A percentile compares a stretch with the other conserved stretches of the same genome.
Evolutionary conservation across 192 early-diverging fungal genomes (phyloP).

Genomic region (Pilobolus umbonatus): DNA sequence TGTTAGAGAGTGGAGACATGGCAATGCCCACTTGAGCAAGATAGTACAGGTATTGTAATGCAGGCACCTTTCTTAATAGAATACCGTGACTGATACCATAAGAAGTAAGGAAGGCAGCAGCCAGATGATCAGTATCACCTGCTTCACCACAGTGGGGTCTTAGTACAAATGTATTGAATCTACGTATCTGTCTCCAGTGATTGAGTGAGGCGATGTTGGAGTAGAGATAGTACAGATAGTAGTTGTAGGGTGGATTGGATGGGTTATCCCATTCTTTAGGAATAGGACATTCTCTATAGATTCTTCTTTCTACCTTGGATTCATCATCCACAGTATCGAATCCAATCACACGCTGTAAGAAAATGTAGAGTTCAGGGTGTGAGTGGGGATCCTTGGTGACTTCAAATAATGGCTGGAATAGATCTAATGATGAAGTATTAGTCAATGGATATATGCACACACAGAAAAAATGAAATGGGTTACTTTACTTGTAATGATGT

Average conservation of each 20-base stretch:
- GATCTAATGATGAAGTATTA: slow-evolving; percentile 47
- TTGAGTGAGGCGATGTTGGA: slow-evolving; percentile 84
- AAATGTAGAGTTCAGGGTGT: slow-evolving; percentile 89
- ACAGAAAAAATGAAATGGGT: not conserved
- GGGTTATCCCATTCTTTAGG: slow-evolving; percentile 53
- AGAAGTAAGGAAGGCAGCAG: slow-evolving; percentile 81
- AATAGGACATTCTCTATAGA: slow-evolving; percentile 76
- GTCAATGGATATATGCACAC: not conserved
- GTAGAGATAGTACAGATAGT: slow-evolving; percentile 90
- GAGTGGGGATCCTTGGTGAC: slow-evolving; percentile 79
- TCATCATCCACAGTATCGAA: slow-evolving; percentile 96
- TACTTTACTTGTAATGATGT: slow-evolving; percentile 43
- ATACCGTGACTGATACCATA: slow-evolving; percentile 92
- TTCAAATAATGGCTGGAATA: slow-evolving; percentile 89
- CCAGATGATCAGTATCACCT: slow-evolving; percentile 91
- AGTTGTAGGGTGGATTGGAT: slow-evolving; percentile 89
- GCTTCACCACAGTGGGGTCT: slow-evolving; percentile 94
- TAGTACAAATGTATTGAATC: slow-evolving; percentile 91
- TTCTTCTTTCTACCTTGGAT: slow-evolving; percentile 78
- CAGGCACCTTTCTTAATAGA: slow-evolving; percentile 88
- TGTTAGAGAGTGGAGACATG: slow-evolving; percentile 96
- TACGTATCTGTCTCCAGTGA: slow-evolving; percentile 62
- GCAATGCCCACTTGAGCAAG: slow-evolving; percentile 93
- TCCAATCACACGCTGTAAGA: slow-evolving; percentile 90
- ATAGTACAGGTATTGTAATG: slow-evolving; percentile 92